Percentiles rank a stretch among this genome's conserved stretches.
phyloP scores from a whole-genome alignment of 352 stramenopile species.

The Globisporangium splendens region DNA sequence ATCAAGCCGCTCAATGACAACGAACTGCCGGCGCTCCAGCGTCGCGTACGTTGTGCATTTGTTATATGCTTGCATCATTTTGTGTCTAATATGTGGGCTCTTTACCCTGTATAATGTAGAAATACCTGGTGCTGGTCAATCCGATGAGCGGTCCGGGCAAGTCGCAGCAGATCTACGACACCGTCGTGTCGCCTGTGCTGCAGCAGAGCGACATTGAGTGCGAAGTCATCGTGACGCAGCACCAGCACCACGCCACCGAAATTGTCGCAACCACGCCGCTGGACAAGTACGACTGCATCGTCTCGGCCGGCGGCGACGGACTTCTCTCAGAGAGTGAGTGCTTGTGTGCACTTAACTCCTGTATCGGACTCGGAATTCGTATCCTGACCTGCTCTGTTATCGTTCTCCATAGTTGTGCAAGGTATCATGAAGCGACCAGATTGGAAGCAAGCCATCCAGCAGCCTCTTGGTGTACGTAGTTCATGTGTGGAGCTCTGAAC shows the following conservation, averaged over 20 bases:
- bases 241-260: slow-evolving; percentile 53
- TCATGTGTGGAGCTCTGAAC: not conserved
- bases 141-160: slow-evolving; percentile 48
- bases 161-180: slow-evolving; percentile 50
- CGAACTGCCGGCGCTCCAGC: slow-evolving; percentile 22
- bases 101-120: slow-evolving; percentile 10
- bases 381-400: slow-evolving; percentile 9
- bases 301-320: slow-evolving; percentile 60
- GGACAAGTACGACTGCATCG: slow-evolving; percentile 55
- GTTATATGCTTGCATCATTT: slow-evolving; percentile 7
- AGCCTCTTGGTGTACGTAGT: slow-evolving; percentile 42
- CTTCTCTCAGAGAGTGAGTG: slow-evolving; percentile 60
- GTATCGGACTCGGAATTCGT: too few relatives aligned
- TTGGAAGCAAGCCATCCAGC: slow-evolving; percentile 49
- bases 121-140: slow-evolving; percentile 70
- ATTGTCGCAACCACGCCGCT: slow-evolving; percentile 37
- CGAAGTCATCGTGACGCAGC: slow-evolving; percentile 45
- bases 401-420: slow-evolving; percentile 45
- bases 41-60: slow-evolving; percentile 28
- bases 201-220: slow-evolving; percentile 48
- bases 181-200: slow-evolving; percentile 46
- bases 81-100: not conserved
- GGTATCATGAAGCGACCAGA: slow-evolving; percentile 59
- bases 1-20: slow-evolving; percentile 11
- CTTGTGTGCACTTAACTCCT: not conserved